Percentiles rank a stretch among this genome's conserved stretches.
These are phyloP conservation scores for Plasmodium vivax DNA, from an alignment of 169 alveolate species.

Conservation along the genomic window DNA sequence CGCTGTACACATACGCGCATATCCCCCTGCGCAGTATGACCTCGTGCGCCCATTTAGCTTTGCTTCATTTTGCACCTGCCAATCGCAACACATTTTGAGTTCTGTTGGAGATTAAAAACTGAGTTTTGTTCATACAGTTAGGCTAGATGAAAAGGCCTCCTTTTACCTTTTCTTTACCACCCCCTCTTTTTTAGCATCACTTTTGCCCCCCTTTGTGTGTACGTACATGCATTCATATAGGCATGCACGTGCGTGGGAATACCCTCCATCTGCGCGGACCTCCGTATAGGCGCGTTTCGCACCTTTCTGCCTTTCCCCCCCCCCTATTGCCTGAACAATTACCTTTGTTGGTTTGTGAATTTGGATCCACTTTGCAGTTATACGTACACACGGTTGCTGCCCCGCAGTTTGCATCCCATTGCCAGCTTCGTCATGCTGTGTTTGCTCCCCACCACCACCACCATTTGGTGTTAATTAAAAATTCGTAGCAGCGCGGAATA, in stretches of 20 bases:
- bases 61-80: neutral
- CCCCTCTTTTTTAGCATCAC: neutral
- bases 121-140: neutral
- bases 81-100: neutral
- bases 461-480: neutral
- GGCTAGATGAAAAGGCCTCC: neutral
- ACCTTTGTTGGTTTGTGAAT: neutral
- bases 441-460: neutral
- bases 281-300: neutral
- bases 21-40: neutral
- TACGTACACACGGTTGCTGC: neutral
- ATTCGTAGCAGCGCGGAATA: neutral
- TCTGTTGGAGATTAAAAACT: conserved; percentile 52
- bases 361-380: neutral
- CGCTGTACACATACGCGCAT: neutral
- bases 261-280: neutral
- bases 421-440: neutral
- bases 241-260: neutral
- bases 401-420: neutral
- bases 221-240: neutral
- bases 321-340: neutral
- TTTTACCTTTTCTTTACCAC: neutral
- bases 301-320: neutral
- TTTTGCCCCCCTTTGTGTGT: neutral
- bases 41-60: neutral